Conservation (phyloP, 345 rosid genomes). For the Conringia planisiliqua region DNA sequence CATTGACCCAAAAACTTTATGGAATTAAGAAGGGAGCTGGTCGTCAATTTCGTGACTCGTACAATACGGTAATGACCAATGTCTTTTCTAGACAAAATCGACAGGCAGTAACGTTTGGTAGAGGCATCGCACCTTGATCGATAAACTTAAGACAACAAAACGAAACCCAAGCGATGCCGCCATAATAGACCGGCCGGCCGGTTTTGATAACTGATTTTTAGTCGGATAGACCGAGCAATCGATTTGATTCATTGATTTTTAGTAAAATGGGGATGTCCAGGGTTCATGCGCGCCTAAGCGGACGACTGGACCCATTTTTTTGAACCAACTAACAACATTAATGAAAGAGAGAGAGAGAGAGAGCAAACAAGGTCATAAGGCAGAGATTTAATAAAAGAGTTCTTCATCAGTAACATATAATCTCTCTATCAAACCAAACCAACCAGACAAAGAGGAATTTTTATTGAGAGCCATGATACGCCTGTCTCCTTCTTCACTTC, state of each 20-base stretch:
- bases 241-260: too few species aligned
- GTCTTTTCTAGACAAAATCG: too few species aligned
- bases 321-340: neutral
- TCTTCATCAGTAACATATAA: neutral
- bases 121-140: too few species aligned
- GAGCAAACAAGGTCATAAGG: neutral
- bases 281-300: neutral
- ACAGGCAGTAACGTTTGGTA: too few species aligned
- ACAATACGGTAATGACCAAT: too few species aligned
- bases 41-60: too few species aligned
- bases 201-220: neutral
- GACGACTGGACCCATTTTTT: neutral
- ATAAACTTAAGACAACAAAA: too few species aligned
- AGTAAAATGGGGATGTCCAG: neutral
- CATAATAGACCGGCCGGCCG: too few species aligned
- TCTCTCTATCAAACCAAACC: constrained; percentile 2
- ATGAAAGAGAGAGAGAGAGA: neutral
- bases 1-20: too few species aligned
- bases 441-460: neutral
- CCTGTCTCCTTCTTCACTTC: constrained; percentile 19
- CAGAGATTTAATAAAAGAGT: neutral
- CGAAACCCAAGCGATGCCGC: too few species aligned
- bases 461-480: neutral
- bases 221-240: neutral
- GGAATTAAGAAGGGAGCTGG: too few species aligned